Evolutionary conservation across 176 grass and related monocot genomes (phyloP), one percentile per base, ranked within the genome.

Genomic region (Oryza meyeriana): DNA sequence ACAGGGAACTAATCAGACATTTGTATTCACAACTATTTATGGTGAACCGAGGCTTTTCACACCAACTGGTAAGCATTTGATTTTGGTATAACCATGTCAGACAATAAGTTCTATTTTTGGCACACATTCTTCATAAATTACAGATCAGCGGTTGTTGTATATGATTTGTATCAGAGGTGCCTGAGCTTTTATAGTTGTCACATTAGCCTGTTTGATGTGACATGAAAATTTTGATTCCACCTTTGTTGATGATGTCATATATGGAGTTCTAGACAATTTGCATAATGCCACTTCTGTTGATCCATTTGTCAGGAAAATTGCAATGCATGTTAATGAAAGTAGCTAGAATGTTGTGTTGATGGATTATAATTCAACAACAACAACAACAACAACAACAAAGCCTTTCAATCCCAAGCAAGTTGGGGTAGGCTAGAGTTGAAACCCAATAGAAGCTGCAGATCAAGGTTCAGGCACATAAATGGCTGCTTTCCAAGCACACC

Each of bases 11-110:
- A 87, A 87, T 61, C 89, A 97, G 81, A 91, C 92, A 32, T 97
- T 97, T 91, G 88, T 94, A 59, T 97, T 94, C 71, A 97, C 85
- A 31, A 97, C 92, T 14, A 76, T 88, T 81, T 78, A 94, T 86
- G 95, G 88, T 17, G 77, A 85, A 73, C 92, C 94, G 38, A 94
- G 78, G 69, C 74, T 94, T 66, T 97, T 97, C 52, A 94, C 90
- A 89, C 89, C 86, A 85, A 94, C 90, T 8, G 92, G 92, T 97
- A 85, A 80, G 61, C 18, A 84, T 34, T 29, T 48, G 34, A 27
- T 85, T 55, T 20, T n/a, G 8, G 1, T 1, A 30, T 61, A 31
- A 39, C 24, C 4, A 16, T 55, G 16, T 29, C 10, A 59, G 38
- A 39, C 18, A 38, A 69, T 26, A 78, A 2, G 4, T 64, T 64